A percentile compares a stretch with the other conserved stretches of the same genome.
Evolutionary conservation across 805 yeast species (phyloP).

Genomic region (Candida namnaoensis): DNA sequence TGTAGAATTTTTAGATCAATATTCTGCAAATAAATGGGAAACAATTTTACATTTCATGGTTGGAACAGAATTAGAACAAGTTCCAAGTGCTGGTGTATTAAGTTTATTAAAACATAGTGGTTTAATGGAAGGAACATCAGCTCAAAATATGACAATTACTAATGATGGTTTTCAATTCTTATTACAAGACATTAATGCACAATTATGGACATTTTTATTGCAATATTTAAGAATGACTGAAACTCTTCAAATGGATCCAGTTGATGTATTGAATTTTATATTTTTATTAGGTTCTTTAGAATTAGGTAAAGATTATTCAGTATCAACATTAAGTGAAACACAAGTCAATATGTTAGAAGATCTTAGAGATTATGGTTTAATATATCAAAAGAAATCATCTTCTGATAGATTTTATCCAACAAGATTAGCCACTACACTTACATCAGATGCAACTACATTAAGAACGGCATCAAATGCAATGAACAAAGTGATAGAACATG

Average conservation of each 20-base stretch:
- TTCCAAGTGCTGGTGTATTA: constrained; percentile 79
- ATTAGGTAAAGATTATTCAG: constrained; percentile 78
- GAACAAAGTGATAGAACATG: constrained; percentile 48
- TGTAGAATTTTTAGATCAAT: constrained; percentile 60
- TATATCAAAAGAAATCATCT: constrained; percentile 55
- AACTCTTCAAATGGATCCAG: constrained; percentile 85
- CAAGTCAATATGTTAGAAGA: constrained; percentile 85
- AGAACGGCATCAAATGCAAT: constrained; percentile 70
- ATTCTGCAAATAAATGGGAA: constrained; percentile 90
- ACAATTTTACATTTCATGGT: constrained; percentile 95
- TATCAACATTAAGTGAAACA: constrained; percentile 62
- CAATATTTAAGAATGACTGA: constrained; percentile 86
- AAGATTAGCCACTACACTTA: constrained; percentile 77
- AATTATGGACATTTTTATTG: constrained; percentile 84
- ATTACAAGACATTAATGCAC: constrained; percentile 87
- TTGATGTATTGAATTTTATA: constrained; percentile 88
- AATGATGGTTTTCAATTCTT: constrained; percentile 91
- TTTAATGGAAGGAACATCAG: constrained; percentile 62
- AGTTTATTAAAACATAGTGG: constrained; percentile 72
- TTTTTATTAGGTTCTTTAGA: constrained; percentile 91
- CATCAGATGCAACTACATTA: constrained; percentile 71
- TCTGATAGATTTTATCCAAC: constrained; percentile 80
- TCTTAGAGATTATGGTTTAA: constrained; percentile 83
- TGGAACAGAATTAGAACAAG: constrained; percentile 65
- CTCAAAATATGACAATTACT: constrained; percentile 57